Evolutionary conservation across 441 rosid species (phyloP), one percentile per base, ranked within the genome.

Genomic region (Theobroma grandiflorum): DNA sequence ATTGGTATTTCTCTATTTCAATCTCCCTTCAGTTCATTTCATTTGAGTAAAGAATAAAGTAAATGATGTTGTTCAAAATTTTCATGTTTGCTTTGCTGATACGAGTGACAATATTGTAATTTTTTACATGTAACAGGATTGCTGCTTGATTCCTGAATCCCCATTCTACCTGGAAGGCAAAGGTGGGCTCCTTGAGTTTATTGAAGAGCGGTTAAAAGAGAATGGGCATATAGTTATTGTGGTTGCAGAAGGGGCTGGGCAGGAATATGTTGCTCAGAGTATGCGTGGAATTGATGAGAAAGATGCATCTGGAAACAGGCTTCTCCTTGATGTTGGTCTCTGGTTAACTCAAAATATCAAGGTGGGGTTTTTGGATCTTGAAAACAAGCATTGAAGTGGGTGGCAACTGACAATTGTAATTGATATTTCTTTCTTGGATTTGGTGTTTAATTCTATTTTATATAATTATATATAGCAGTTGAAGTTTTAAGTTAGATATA

Each of bases 71-170:
- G 16, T 31, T 45, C 18, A 35, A 53, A 6, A 16, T 72, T 47
- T 37, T 18, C 33, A 9, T 71, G 8, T 71, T 52, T 71, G 75
- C 52, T 22, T 55, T 43, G 15, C 47, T 59, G 57, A 59, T 62
- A 20, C 62, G 18, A 38, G 45, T 49, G 55, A 64, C 59, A 53
- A 49, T 64, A 14, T 45, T 16, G 22, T 73, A 33, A 68, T 64
- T 70, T 85, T 78, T 84, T 79, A 53, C 62, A 82, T 89, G 84
- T 75, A 58, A 83, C 93, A 95, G 97, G 95, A 92, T 87, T 89
- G 94, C 83, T 90, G 95, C 90, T 89, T 92, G 87, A 92, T 92
- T 83, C 95, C 95, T 4, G 95, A 92, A 79, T 90, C 94, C 67
- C 91, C 95, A 61, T 90, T 92, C 83, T 89, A 84, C 71, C 86